These are phyloP conservation scores for Grigorovia yakushimaensis DNA, from an alignment of 805 yeast species.

Conservation along the genomic window DNA sequence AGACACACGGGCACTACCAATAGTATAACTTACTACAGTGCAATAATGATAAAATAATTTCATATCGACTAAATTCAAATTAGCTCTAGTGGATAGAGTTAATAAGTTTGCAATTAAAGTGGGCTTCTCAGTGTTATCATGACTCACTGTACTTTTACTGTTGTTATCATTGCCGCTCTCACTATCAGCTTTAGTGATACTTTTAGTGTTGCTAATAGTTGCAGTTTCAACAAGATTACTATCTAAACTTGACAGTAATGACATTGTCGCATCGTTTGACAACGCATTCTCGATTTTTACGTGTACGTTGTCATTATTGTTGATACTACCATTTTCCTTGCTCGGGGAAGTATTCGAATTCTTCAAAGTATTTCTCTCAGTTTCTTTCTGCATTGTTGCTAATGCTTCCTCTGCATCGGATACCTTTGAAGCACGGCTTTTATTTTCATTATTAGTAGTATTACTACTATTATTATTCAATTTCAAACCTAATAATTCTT, in stretches of 20 bases:
- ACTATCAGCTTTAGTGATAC: not conserved
- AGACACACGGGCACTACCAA: slow-evolving; percentile 84
- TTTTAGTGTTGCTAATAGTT: not conserved
- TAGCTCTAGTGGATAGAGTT: slow-evolving; percentile 23
- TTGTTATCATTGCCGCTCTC: not conserved
- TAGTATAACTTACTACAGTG: slow-evolving; percentile 73
- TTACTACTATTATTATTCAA: slow-evolving; percentile 10
- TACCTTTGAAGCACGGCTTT: slow-evolving; percentile 12
- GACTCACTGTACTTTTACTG: not conserved
- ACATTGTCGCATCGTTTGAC: not conserved
- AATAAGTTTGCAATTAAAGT: slow-evolving; percentile 15
- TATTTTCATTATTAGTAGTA: slow-evolving; percentile 8
- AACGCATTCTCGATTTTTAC: not conserved
- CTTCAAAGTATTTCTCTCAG: slow-evolving; percentile 5
- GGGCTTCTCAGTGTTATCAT: not conserved
- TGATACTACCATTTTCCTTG: not conserved
- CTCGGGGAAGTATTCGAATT: not conserved
- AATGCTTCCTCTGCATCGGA: slow-evolving; percentile 23
- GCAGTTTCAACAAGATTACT: not conserved
- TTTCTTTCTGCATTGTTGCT: slow-evolving; percentile 25
- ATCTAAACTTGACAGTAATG: slow-evolving; percentile 1
- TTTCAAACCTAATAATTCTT: slow-evolving; percentile 21
- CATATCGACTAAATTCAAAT: slow-evolving; percentile 63
- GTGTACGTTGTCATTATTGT: slow-evolving; percentile 1
- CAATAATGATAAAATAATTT: slow-evolving; percentile 82